Evolutionary conservation across 768 basidiomycete genomes (phyloP).

Genomic region (Trametes punicea): DNA sequence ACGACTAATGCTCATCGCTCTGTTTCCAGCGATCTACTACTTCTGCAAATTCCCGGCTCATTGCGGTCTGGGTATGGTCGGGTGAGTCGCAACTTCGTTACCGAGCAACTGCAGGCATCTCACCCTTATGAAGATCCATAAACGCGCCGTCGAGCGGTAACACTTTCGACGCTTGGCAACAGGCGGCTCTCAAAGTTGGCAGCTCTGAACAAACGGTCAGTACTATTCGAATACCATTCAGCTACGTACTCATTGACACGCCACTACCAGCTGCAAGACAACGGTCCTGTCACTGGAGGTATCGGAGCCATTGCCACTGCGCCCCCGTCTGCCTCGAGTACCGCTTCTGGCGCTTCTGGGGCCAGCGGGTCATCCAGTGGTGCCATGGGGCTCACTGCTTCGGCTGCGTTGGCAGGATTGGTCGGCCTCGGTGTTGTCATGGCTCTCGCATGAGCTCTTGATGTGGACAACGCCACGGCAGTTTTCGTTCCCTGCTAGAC

Average conservation of each 20-base stretch:
- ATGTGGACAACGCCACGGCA: neutral
- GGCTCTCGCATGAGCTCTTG: constrained; percentile 7
- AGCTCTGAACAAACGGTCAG: constrained; percentile 35
- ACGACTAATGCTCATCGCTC: neutral
- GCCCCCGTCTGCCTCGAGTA: constrained; percentile 24
- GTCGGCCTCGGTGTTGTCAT: constrained; percentile 10
- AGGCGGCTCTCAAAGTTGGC: constrained; percentile 41
- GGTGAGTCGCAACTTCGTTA: constrained; percentile 23
- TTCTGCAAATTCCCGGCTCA: constrained; percentile 47
- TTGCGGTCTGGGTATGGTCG: constrained; percentile 53
- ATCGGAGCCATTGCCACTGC: constrained; percentile 38
- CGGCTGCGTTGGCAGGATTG: constrained; percentile 5
- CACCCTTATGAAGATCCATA: constrained; percentile 31
- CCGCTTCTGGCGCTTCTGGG: neutral
- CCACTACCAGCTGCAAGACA: constrained; percentile 35
- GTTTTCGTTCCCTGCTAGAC: neutral
- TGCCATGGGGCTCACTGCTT: constrained; percentile 2
- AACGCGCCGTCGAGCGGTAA: constrained; percentile 47
- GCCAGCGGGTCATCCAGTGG: neutral
- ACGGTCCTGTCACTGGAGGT: constrained; percentile 41
- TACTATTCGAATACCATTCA: neutral
- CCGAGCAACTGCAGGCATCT: neutral
- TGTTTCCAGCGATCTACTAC: constrained; percentile 49
- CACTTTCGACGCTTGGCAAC: constrained; percentile 39
- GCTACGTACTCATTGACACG: neutral